A percentile compares a stretch with the other conserved stretches of the same genome.
These are phyloP conservation scores for Lactarius sp. DNA, from an alignment of 768 basidiomycete genomes.

Conservation along the genomic window DNA sequence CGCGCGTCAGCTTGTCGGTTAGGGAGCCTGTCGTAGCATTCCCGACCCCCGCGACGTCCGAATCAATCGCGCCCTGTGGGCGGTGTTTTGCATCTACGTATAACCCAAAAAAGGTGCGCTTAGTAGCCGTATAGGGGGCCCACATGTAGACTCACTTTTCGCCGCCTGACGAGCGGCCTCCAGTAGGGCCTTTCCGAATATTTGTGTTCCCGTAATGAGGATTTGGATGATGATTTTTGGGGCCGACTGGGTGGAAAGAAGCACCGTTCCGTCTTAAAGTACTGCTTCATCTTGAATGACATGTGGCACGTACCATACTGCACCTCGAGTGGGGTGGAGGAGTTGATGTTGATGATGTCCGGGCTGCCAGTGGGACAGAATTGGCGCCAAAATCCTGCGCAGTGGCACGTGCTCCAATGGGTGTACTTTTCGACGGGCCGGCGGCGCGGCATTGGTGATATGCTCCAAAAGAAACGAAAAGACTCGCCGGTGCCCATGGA, in stretches of 20 bases:
- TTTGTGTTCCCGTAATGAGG: conserved; percentile 66
- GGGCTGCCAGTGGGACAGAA: background rate
- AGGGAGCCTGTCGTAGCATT: conserved; percentile 68
- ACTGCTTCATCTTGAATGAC: background rate
- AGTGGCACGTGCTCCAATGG: background rate
- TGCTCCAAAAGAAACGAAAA: conserved; percentile 16
- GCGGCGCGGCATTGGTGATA: too few species aligned
- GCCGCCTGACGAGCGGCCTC: conserved; percentile 91
- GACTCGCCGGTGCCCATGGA: conserved; percentile 27
- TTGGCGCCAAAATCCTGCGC: background rate
- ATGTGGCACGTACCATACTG: conserved; percentile 9
- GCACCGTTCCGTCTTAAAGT: background rate
- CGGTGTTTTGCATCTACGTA: conserved; percentile 73
- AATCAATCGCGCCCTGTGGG: conserved; percentile 63
- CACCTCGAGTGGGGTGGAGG: background rate
- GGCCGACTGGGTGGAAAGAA: conserved; percentile 50
- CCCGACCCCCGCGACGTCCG: conserved; percentile 68
- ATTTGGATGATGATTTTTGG: conserved; percentile 79
- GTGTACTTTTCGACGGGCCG: too few species aligned
- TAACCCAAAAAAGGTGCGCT: background rate
- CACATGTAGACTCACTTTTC: conserved; percentile 60
- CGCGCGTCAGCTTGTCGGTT: conserved; percentile 77
- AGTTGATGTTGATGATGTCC: background rate
- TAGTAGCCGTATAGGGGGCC: background rate
- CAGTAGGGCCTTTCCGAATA: conserved; percentile 85